A percentile compares a stretch with the other conserved stretches of the same genome.
Conservation (phyloP, 148 eudicot genomes). For the Rhododendron vialii region DNA sequence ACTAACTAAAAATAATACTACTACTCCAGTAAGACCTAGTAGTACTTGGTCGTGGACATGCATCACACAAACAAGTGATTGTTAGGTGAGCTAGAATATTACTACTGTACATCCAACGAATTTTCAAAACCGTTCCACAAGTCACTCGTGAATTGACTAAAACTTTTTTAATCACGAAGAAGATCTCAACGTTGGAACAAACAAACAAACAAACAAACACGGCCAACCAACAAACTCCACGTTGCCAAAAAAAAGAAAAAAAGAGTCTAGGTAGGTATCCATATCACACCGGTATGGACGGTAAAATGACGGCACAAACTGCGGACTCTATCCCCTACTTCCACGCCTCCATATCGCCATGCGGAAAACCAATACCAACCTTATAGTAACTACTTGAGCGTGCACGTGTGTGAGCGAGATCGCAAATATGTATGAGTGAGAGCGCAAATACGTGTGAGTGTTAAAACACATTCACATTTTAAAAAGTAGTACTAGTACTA, state of each 20-base stretch:
- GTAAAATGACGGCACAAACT: not conserved
- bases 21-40: not conserved
- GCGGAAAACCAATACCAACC: not conserved
- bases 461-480: too few relatives aligned
- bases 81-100: too few relatives aligned
- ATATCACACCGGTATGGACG: not conserved
- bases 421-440: too few relatives aligned
- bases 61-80: not conserved
- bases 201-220: too few relatives aligned
- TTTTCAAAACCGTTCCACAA: not conserved
- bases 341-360: not conserved
- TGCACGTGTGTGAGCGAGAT: too few relatives aligned
- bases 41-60: not conserved
- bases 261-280: not conserved
- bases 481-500: too few relatives aligned
- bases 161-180: not conserved
- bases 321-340: not conserved
- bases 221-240: not conserved
- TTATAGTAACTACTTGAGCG: too few relatives aligned
- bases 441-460: too few relatives aligned
- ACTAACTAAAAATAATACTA: too few relatives aligned
- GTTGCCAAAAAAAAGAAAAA: not conserved
- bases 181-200: not conserved
- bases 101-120: not conserved
- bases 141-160: not conserved